Conservation (phyloP, 106 monocot species). For the Xerophyta viscosa region DNA sequence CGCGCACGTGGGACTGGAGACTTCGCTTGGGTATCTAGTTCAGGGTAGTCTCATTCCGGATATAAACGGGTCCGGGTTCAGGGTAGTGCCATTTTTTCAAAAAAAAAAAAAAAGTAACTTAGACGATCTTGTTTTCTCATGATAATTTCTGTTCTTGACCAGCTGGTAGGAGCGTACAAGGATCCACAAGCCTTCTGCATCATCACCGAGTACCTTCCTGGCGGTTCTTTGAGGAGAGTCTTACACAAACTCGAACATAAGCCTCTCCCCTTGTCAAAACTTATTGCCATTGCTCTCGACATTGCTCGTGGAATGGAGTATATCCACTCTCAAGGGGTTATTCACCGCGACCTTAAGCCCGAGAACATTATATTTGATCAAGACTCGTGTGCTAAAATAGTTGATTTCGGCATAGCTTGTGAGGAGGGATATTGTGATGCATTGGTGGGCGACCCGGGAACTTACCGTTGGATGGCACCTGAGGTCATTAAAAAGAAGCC, state of each 20-base stretch:
- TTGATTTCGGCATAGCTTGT: slow-evolving; percentile 68
- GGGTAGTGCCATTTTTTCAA: too few relatives aligned
- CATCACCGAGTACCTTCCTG: slow-evolving; percentile 67
- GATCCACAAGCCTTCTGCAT: slow-evolving; percentile 50
- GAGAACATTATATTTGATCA: slow-evolving; percentile 69
- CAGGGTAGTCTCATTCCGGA: too few relatives aligned
- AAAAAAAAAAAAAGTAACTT: too few relatives aligned
- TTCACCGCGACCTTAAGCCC: slow-evolving; percentile 62
- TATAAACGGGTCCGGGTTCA: too few relatives aligned
- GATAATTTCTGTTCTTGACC: slow-evolving; percentile 12
- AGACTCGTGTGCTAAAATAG: slow-evolving; percentile 52
- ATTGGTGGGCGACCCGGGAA: slow-evolving; percentile 43
- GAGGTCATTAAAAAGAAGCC: slow-evolving; percentile 68
- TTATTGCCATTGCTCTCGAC: slow-evolving; percentile 42
- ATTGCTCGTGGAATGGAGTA: slow-evolving; percentile 72
- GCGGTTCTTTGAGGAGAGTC: slow-evolving; percentile 65
- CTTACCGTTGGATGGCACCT: slow-evolving; percentile 69
- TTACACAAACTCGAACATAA: slow-evolving; percentile 58
- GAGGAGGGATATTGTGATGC: slow-evolving; percentile 55
- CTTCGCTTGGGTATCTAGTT: too few relatives aligned
- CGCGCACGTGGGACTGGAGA: too few relatives aligned
- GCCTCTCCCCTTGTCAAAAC: slow-evolving; percentile 41
- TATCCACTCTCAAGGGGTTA: slow-evolving; percentile 62
- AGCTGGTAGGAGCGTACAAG: slow-evolving; percentile 63
- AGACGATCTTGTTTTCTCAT: neutral